Conservation (phyloP, 2,329 filamentous ascomycete genomes). For the Stemphylium lycopersici region DNA sequence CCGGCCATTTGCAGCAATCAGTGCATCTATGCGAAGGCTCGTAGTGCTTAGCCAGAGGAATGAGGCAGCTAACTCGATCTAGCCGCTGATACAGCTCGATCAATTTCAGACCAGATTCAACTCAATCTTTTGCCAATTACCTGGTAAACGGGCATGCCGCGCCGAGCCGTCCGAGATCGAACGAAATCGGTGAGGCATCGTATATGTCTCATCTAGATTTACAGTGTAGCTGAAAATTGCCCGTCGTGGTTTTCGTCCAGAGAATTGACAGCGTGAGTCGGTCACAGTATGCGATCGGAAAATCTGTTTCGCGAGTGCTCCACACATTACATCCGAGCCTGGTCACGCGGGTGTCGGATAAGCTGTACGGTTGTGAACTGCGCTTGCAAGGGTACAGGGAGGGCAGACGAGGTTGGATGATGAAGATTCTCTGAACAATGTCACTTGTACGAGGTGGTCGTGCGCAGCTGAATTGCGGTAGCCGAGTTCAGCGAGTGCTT, state of each 20-base stretch:
- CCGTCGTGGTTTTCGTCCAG: neutral
- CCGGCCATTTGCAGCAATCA: neutral
- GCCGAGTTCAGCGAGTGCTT: neutral
- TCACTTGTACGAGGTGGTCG: neutral
- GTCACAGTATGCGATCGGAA: neutral
- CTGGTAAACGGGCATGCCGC: conserved; percentile 5
- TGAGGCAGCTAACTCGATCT: neutral
- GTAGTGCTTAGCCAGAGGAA: neutral
- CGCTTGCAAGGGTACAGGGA: neutral
- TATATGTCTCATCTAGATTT: neutral
- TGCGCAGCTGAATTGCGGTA: neutral
- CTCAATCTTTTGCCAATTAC: conserved; percentile 1
- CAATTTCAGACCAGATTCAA: conserved; percentile 3
- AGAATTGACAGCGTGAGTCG: neutral
- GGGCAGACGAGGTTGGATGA: neutral
- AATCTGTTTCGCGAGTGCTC: neutral
- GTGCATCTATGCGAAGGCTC: neutral
- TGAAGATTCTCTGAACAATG: neutral
- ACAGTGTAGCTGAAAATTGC: neutral
- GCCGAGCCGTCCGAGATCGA: conserved; percentile 1
- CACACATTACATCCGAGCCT: neutral
- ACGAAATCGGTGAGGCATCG: neutral
- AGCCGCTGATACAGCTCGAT: neutral
- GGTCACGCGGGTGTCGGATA: neutral
- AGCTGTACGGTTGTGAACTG: neutral